A percentile compares a stretch with the other conserved stretches of the same genome.
phyloP scores from a whole-genome alignment of 495 filamentous ascomycete genomes.

The Penicillium dipodomyicola region DNA sequence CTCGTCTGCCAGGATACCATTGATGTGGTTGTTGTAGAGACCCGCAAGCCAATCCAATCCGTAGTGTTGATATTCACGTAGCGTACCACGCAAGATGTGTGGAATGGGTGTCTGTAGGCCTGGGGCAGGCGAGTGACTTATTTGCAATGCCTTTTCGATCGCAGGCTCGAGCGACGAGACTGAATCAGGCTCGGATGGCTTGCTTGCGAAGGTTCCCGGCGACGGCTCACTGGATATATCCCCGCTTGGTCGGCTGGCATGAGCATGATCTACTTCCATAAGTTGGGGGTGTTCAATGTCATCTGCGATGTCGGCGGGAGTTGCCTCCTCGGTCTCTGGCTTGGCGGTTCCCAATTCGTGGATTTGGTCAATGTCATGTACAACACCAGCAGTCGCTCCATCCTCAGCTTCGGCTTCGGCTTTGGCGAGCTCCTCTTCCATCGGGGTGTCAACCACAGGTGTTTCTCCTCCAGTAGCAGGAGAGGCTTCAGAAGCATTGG shows the following conservation, averaged over 20 bases:
- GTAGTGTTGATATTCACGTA: conserved; percentile 95
- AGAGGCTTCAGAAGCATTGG: conserved; percentile 19
- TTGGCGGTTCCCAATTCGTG: conserved; percentile 12
- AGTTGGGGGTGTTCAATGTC: conserved; percentile 11
- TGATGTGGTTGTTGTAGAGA: conserved; percentile 87
- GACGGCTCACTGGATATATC: conserved; percentile 48
- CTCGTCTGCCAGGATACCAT: conserved; percentile 98
- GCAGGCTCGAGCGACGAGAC: conserved; percentile 55
- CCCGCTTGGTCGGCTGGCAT: conserved; percentile 30
- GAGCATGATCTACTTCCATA: conserved; percentile 13
- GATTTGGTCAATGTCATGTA: not conserved
- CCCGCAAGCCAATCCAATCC: conserved; percentile 95
- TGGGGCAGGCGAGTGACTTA: conserved; percentile 34
- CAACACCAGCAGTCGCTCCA: conserved; percentile 8
- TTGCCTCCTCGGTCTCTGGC: conserved; percentile 11
- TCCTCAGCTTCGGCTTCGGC: conserved; percentile 16
- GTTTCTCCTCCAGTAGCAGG: conserved; percentile 3
- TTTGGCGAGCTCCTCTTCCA: conserved; percentile 1
- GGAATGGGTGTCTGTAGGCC: conserved; percentile 73
- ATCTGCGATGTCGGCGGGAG: not conserved
- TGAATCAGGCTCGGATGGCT: conserved; percentile 67
- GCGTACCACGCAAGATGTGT: conserved; percentile 81
- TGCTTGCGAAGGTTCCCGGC: conserved; percentile 63
- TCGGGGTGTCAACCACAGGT: not conserved
- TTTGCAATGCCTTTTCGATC: conserved; percentile 35